Base-by-base conservation (phyloP, 495 filamentous ascomycete species). In the Tuber aestivum region DNA sequence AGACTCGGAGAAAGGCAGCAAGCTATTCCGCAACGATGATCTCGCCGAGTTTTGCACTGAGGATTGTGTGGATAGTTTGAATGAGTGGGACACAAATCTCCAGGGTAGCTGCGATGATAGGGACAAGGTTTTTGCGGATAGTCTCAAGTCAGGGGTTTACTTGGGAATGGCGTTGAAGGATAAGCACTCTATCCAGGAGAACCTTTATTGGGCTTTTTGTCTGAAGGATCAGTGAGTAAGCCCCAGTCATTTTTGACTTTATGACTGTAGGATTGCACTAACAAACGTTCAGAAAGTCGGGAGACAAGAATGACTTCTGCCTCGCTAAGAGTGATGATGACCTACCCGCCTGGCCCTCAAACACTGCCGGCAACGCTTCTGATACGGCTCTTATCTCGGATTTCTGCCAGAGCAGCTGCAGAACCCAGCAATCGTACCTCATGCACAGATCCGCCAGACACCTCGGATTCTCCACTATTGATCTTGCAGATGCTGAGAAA, bases 401-500 rank as follows among this genome's bases (percentile, higher is more conserved):
- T 68, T 78, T 80, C 77, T 78, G 73, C 37, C 37, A 50, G 41
- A 78, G 69, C 61, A 73, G 71, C 37, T 80, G 73, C 65, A 73
- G 74, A 35, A 72, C 71, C 20, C 76, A 80, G 50, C 61, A 80
- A 61, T 73, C 78, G 8, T 75, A 75, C 61, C 78, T 80, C 41
- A 75, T 80, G 72, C 45, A 70, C 44, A 56, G 44, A 45, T 69
- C 69, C 48, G 42, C 74, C 40, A 27, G 7, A 37, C 42, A 72
- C 35, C 56, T 84, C 37, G 84, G 85, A 74, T 87, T 86, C 40
- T 82, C 87, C 32, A 86, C 87, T 70, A 86, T 84, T 7, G 87
- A 92, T n/a, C 85, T 86, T 0, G 84, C 88, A 5, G 86, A 87
- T 73, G 87, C 89, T 6, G 84, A 86, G 72, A 87, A 88, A 80